phyloP scores from a whole-genome alignment of 2,329 filamentous ascomycete species.

The Aspergillus oerlinghausenensis region DNA sequence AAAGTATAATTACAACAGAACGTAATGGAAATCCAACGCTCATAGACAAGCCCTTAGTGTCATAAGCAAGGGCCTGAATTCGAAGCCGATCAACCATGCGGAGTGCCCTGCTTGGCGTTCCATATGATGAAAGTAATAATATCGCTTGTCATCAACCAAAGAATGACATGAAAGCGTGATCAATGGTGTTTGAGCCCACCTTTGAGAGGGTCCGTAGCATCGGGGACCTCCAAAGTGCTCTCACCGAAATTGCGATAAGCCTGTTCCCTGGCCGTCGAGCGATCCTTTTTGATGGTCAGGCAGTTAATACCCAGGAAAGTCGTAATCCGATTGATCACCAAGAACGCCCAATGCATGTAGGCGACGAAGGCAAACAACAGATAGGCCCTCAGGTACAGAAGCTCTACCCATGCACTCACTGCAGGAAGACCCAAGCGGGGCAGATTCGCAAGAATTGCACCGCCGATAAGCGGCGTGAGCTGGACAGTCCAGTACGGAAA shows the following conservation, averaged over 20 bases:
- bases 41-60: neutral
- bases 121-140: neutral
- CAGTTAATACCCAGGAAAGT: slow-evolving; percentile 90
- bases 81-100: neutral
- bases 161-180: neutral
- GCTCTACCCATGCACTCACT: slow-evolving; percentile 62
- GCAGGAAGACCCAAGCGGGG: slow-evolving; percentile 68
- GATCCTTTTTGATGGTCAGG: slow-evolving; percentile 65
- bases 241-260: slow-evolving; percentile 35
- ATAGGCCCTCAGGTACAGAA: slow-evolving; percentile 79
- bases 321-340: slow-evolving; percentile 90
- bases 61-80: neutral
- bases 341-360: slow-evolving; percentile 88
- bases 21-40: neutral
- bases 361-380: slow-evolving; percentile 77
- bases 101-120: neutral
- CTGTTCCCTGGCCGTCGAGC: slow-evolving; percentile 28
- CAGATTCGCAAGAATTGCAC: slow-evolving; percentile 76
- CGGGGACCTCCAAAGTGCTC: slow-evolving; percentile 6
- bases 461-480: slow-evolving; percentile 78
- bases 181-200: slow-evolving; percentile 16
- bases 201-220: slow-evolving; percentile 2
- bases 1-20: neutral
- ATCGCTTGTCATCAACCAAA: neutral
- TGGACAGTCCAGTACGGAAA: slow-evolving; percentile 97